Evolutionary conservation across 2,329 filamentous ascomycete genomes (phyloP).

Genomic region (Ciborinia camelliae): DNA sequence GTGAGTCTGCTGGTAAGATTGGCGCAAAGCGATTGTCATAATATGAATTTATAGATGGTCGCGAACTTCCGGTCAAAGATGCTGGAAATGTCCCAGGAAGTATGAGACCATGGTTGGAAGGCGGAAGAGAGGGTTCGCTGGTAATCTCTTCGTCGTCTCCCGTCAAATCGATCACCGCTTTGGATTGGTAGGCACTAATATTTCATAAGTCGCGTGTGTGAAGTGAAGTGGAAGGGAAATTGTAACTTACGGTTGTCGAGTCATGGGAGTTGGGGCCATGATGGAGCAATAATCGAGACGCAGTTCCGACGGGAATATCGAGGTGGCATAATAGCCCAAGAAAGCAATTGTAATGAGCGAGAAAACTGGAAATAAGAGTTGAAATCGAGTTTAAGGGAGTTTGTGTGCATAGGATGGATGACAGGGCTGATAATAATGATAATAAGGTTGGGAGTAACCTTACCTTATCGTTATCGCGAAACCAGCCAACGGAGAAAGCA

Average conservation of each 20-base stretch:
- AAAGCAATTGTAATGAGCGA: background rate
- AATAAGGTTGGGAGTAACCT: background rate
- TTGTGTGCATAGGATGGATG: background rate
- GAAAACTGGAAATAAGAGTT: background rate
- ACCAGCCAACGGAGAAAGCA: background rate
- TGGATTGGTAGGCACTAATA: background rate
- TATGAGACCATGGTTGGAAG: constrained; percentile 11
- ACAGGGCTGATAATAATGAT: background rate
- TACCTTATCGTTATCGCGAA: constrained; percentile 8
- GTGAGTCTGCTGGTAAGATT: background rate
- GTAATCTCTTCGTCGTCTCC: constrained; percentile 8
- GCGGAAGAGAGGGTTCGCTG: background rate
- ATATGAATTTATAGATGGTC: background rate
- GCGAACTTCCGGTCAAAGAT: background rate
- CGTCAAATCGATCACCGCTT: constrained; percentile 12
- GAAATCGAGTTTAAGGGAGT: background rate
- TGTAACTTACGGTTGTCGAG: constrained; percentile 7
- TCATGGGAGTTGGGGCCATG: constrained; percentile 6
- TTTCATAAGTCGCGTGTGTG: constrained; percentile 3
- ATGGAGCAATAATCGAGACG: background rate
- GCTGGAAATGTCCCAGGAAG: constrained; percentile 7
- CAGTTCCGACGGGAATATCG: background rate
- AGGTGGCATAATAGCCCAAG: background rate
- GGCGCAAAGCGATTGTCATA: background rate
- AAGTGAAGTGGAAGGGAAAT: background rate